phyloP scores from a whole-genome alignment of 805 yeast genomes.

The Debaryomyces castellii region DNA sequence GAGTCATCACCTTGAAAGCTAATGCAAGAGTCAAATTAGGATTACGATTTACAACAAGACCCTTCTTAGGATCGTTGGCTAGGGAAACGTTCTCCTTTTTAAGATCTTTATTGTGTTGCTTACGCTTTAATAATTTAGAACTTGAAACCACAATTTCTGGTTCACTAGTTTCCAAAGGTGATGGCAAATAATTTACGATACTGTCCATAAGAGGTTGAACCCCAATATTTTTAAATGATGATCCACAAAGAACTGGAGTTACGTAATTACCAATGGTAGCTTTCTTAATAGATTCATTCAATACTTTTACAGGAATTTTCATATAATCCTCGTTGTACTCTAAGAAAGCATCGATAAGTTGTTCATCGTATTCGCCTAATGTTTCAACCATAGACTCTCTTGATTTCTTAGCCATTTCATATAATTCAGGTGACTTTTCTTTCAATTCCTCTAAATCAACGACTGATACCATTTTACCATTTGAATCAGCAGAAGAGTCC shows the following conservation, averaged over 20 bases:
- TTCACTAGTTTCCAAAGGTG: conserved; percentile 62
- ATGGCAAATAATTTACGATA: conserved; percentile 72
- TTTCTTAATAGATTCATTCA: conserved; percentile 61
- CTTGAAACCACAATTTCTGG: conserved; percentile 49
- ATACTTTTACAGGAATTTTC: conserved; percentile 52
- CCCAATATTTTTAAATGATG: conserved; percentile 89
- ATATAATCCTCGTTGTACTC: conserved; percentile 70
- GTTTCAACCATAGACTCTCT: conserved; percentile 82
- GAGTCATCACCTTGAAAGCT: conserved; percentile 90
- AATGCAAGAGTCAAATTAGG: conserved; percentile 70
- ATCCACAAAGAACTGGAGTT: conserved; percentile 87
- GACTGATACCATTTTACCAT: conserved; percentile 55
- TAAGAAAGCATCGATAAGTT: conserved; percentile 70
- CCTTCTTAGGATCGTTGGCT: conserved; percentile 39
- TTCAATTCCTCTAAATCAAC: conserved; percentile 35
- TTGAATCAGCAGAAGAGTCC: conserved; percentile 37
- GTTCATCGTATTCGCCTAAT: conserved; percentile 79
- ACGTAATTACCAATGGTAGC: conserved; percentile 60
- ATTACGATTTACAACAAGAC: conserved; percentile 54
- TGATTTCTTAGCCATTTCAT: conserved; percentile 51
- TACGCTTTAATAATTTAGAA: conserved; percentile 15
- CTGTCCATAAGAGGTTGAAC: conserved; percentile 94
- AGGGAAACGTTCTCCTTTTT: conserved; percentile 26
- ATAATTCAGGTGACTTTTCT: conserved; percentile 26
- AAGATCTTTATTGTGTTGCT: conserved; percentile 8